Conservation (phyloP, 164 flowering plant genomes). For the Vitis rotundifolia region DNA sequence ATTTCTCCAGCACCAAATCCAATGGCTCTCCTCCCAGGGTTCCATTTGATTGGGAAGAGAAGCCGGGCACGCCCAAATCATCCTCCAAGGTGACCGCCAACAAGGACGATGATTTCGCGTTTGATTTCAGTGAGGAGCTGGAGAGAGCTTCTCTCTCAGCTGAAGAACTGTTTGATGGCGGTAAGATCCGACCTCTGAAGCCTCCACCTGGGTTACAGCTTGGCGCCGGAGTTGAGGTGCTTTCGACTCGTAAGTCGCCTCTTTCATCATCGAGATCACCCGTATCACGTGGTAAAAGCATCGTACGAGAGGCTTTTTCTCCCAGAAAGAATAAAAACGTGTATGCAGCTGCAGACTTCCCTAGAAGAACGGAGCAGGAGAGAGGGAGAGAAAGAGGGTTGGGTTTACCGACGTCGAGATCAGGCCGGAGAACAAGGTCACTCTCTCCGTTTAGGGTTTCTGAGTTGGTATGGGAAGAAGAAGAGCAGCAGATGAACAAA, state of each 20-base stretch:
- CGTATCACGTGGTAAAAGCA: constrained; percentile 29
- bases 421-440: constrained; percentile 60
- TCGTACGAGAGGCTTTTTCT: constrained; percentile 42
- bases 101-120: constrained; percentile 51
- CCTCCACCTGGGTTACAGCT: constrained; percentile 43
- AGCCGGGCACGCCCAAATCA: constrained; percentile 47
- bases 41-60: constrained; percentile 54
- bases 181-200: constrained; percentile 55
- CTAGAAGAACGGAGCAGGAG: constrained; percentile 19
- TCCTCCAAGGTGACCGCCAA: not conserved
- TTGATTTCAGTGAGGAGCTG: constrained; percentile 44
- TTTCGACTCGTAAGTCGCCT: no score
- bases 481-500: constrained; percentile 6
- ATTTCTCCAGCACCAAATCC: constrained; percentile 1
- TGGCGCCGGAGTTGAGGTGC: not conserved
- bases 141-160: constrained; percentile 48
- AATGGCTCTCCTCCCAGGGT: constrained; percentile 12
- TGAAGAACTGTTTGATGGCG: constrained; percentile 76
- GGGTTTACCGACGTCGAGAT: constrained; percentile 4
- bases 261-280: constrained; percentile 32
- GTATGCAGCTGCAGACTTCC: constrained; percentile 18
- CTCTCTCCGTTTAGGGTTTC: constrained; percentile 61
- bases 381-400: constrained; percentile 50
- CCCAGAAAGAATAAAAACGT: constrained; percentile 38
- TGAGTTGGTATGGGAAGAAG: constrained; percentile 43